These are phyloP conservation scores for Neospermospora avenae DNA, from an alignment of 2,329 filamentous ascomycete species.

Conservation along the genomic window DNA sequence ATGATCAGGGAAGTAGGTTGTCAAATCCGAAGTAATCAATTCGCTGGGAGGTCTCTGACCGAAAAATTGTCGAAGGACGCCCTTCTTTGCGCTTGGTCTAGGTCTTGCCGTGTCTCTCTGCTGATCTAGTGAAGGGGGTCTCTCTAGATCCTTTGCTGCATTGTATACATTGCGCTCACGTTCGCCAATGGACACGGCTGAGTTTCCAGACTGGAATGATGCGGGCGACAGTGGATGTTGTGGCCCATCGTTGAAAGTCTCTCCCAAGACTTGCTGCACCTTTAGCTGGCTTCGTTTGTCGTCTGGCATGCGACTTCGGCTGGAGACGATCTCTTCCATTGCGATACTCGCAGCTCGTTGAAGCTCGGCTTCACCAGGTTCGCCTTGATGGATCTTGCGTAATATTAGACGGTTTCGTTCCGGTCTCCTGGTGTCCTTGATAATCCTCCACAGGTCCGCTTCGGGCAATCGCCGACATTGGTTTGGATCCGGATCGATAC, in stretches of 20 bases:
- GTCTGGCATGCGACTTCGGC: conserved; percentile 61
- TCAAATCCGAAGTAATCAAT: conserved; percentile 92
- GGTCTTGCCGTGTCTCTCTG: conserved; percentile 35
- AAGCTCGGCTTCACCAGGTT: conserved; percentile 83
- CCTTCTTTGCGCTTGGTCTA: conserved; percentile 45
- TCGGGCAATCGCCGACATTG: conserved; percentile 82
- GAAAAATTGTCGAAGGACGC: conserved; percentile 75
- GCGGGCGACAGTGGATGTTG: conserved; percentile 85
- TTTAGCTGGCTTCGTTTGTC: conserved; percentile 77
- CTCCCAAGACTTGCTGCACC: conserved; percentile 84
- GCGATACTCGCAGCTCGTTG: conserved; percentile 86
- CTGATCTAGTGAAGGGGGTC: conserved; percentile 44
- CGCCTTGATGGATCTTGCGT: conserved; percentile 85
- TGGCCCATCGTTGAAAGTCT: conserved; percentile 75
- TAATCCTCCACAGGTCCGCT: conserved; percentile 84
- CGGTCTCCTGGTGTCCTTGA: conserved; percentile 78
- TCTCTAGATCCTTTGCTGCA: conserved; percentile 55
- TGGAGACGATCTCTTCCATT: conserved; percentile 77
- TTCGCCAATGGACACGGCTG: conserved; percentile 45
- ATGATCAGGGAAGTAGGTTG: conserved; percentile 96
- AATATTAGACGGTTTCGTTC: conserved; percentile 90
- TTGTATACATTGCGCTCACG: conserved; percentile 65
- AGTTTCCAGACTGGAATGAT: conserved; percentile 50
- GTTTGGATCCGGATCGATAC: conserved; percentile 75
- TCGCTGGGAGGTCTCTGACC: conserved; percentile 92